A percentile compares a stretch with the other conserved stretches of the same genome.
These are phyloP conservation scores for Prasinococcaceae sp. DNA, from an alignment of 139 green algal species.

Conservation along the genomic window DNA sequence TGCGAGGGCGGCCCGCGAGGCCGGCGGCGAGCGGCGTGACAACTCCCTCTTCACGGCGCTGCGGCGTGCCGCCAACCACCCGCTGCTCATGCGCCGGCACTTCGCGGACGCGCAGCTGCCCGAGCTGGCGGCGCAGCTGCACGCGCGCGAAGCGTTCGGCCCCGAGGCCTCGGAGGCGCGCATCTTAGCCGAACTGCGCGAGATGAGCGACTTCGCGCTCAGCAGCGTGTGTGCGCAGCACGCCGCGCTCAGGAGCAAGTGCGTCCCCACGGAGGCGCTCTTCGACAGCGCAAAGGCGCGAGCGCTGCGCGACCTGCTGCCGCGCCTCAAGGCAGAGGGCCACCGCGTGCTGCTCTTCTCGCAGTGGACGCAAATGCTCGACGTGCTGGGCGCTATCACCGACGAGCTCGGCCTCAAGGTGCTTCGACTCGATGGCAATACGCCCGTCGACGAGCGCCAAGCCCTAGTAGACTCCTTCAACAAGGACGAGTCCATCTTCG, in stretches of 20 bases:
- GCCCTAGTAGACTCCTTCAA: conserved; percentile 68
- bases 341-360: conserved; percentile 48
- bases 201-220: conserved; percentile 5
- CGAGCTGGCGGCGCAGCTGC: conserved; percentile 38
- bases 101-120: conserved; percentile 44
- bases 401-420: conserved; percentile 29
- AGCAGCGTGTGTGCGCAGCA: conserved; percentile 6
- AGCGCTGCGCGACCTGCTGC: conserved; percentile 38
- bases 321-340: conserved; percentile 22
- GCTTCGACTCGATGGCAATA: conserved; percentile 5
- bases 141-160: conserved; percentile 10
- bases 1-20: too few species aligned
- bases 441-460: conserved; percentile 54
- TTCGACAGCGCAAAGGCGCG: conserved; percentile 35
- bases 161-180: background rate
- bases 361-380: conserved; percentile 71
- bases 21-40: too few species aligned
- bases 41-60: conserved; percentile 75
- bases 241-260: background rate
- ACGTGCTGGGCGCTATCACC: conserved; percentile 76
- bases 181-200: background rate
- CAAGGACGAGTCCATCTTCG: conserved; percentile 43
- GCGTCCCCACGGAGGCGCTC: background rate
- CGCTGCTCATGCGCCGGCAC: conserved; percentile 54
- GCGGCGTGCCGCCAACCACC: conserved; percentile 75